phyloP scores from a whole-genome alignment of 2,329 filamentous ascomycete species.

The Arthrobotrys entomopaga region DNA sequence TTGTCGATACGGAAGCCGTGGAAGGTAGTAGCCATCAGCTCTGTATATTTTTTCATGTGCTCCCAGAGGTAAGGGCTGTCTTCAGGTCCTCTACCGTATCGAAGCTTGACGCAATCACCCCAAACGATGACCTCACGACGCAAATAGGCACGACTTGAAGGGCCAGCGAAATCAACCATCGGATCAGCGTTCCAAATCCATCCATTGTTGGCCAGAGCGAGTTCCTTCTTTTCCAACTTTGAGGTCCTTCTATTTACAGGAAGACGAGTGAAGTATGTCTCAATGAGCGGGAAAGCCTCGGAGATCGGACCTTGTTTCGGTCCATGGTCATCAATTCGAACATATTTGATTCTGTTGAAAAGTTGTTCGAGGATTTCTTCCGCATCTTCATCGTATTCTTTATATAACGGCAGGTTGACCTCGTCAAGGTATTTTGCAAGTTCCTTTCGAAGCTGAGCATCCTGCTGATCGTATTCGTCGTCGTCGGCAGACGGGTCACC shows the following conservation, averaged over 20 bases:
- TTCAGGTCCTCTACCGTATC: constrained; percentile 80
- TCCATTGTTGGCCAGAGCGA: constrained; percentile 92
- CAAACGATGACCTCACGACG: constrained; percentile 95
- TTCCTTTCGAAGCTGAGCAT: constrained; percentile 67
- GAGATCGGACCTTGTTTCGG: constrained; percentile 85
- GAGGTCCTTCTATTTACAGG: constrained; percentile 80
- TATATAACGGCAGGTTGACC: constrained; percentile 86
- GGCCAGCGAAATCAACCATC: constrained; percentile 90
- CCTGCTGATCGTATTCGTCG: constrained; percentile 66
- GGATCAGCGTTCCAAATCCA: constrained; percentile 99
- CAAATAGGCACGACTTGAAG: constrained; percentile 90
- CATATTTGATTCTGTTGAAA: constrained; percentile 93
- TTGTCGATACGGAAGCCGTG: constrained; percentile 97
- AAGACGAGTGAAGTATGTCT: constrained; percentile 92
- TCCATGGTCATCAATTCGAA: constrained; percentile 89
- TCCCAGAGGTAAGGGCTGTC: constrained; percentile 97
- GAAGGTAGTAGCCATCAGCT: constrained; percentile 93
- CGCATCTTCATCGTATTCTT: constrained; percentile 87
- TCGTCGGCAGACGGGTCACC: constrained; percentile 72
- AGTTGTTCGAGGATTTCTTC: constrained; percentile 87
- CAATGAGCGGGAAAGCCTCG: constrained; percentile 81
- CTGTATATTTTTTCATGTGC: constrained; percentile 92
- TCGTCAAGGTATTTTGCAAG: constrained; percentile 77
- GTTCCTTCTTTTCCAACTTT: constrained; percentile 77
- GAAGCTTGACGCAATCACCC: constrained; percentile 97